These are phyloP conservation scores for Lactuca sativa DNA, from an alignment of 129 eudicot genomes.

Conservation along the genomic window DNA sequence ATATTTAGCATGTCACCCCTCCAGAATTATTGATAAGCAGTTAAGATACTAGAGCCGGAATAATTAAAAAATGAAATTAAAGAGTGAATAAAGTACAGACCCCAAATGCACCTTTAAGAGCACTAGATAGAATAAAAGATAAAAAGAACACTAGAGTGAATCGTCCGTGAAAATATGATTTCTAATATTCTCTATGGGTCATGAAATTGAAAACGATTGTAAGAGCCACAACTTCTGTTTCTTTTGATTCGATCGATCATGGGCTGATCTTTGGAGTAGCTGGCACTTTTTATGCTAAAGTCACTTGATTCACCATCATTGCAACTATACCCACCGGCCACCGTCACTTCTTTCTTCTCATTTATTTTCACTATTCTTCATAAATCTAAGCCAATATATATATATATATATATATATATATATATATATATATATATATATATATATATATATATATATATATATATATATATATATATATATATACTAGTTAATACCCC, in stretches of 20 bases:
- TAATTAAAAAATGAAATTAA: slow-evolving; percentile 12
- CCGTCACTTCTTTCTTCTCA: no score
- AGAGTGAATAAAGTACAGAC: slow-evolving; percentile 11
- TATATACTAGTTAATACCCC: no score
- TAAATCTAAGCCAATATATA: no score
- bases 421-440: no score
- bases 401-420: no score
- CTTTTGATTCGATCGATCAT: slow-evolving; percentile 24
- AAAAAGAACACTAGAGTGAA: neutral
- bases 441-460: no score
- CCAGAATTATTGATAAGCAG: neutral
- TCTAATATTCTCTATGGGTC: neutral
- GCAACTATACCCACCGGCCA: no score
- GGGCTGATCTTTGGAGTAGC: slow-evolving; percentile 11
- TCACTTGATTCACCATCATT: slow-evolving; percentile 13
- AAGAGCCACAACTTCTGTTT: slow-evolving; percentile 21
- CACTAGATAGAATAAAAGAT: slow-evolving; percentile 14
- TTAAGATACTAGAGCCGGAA: slow-evolving; percentile 11
- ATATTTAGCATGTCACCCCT: slow-evolving; percentile 17
- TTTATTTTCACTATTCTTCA: no score
- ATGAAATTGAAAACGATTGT: slow-evolving; percentile 14
- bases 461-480: no score
- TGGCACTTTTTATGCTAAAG: slow-evolving; percentile 17
- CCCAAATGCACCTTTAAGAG: slow-evolving; percentile 17
- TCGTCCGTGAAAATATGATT: neutral